Evolutionary conservation across 1,284 basidiomycete species (phyloP).

Genomic region (Cutaneotrichosporon sp.): DNA sequence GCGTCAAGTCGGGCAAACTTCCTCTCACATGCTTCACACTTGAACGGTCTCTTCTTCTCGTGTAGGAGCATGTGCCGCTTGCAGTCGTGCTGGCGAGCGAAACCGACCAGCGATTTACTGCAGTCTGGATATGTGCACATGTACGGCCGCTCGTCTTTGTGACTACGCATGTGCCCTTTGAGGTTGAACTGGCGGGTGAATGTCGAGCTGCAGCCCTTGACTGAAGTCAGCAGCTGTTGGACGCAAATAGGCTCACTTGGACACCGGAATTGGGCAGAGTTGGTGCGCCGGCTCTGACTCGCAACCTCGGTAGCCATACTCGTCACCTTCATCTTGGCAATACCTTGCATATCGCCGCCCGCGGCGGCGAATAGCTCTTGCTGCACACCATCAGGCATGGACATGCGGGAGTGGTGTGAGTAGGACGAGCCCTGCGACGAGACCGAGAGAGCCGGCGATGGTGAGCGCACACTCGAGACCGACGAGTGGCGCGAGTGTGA

Average conservation of each 20-base stretch:
- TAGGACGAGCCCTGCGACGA: constrained; percentile 47
- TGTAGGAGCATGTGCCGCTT: constrained; percentile 89
- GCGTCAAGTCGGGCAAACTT: constrained; percentile 91
- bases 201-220: constrained; percentile 91
- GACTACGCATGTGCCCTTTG: constrained; percentile 87
- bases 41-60: constrained; percentile 76
- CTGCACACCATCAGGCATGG: constrained; percentile 40
- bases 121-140: constrained; percentile 90
- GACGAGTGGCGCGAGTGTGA: constrained; percentile 48
- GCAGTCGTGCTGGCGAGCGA: constrained; percentile 94
- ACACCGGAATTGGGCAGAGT: constrained; percentile 87
- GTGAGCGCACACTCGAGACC: constrained; percentile 42
- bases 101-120: constrained; percentile 68
- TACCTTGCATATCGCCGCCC: constrained; percentile 51
- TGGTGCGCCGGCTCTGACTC: constrained; percentile 80
- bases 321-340: constrained; percentile 89
- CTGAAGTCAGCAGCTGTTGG: constrained; percentile 41
- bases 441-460: constrained; percentile 46
- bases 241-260: constrained; percentile 55
- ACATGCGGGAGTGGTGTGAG: constrained; percentile 42
- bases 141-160: constrained; percentile 92
- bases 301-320: constrained; percentile 92
- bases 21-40: constrained; percentile 89
- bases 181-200: constrained; percentile 69
- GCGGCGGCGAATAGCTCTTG: constrained; percentile 15